A percentile compares a stretch with the other conserved stretches of the same genome.
phyloP scores from a whole-genome alignment of 1,284 basidiomycete genomes.

The Microbotryum scabiosae region DNA sequence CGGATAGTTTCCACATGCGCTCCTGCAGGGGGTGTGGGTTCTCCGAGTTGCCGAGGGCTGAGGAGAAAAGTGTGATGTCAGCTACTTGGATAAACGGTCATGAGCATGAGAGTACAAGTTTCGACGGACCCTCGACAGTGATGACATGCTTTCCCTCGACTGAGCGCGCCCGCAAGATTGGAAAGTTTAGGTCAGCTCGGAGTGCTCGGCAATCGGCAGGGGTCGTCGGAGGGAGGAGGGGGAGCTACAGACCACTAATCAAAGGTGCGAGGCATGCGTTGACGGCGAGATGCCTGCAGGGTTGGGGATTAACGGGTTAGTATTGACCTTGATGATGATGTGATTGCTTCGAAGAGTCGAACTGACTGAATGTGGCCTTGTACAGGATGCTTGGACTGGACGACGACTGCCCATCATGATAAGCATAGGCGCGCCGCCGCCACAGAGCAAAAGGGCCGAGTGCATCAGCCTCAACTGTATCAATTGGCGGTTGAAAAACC shows the following conservation, averaged over 20 bases:
- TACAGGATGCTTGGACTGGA: constrained; percentile 17
- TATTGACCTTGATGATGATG: background rate
- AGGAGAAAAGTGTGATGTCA: background rate
- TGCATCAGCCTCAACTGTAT: background rate
- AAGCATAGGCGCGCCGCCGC: constrained; percentile 5
- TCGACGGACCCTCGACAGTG: constrained; percentile 34
- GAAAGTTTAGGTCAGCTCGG: background rate
- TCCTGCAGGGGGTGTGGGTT: constrained; percentile 42
- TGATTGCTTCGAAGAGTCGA: no score
- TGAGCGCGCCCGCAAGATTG: constrained; percentile 2
- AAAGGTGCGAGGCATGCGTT: constrained; percentile 42
- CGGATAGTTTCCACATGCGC: constrained; percentile 38
- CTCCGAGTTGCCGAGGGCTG: constrained; percentile 36
- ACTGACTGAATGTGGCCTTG: background rate
- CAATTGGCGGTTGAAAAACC: background rate
- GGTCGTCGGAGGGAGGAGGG: background rate
- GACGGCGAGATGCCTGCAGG: constrained; percentile 37
- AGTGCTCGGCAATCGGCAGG: constrained; percentile 14
- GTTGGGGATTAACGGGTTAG: background rate
- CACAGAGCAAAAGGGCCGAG: background rate
- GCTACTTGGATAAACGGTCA: no score
- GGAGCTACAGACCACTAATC: constrained; percentile 2
- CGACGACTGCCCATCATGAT: constrained; percentile 12
- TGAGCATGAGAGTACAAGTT: no score
- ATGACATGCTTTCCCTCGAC: constrained; percentile 41